phyloP scores from a whole-genome alignment of 495 filamentous ascomycete species.

The Annulohypoxylon stygium region DNA sequence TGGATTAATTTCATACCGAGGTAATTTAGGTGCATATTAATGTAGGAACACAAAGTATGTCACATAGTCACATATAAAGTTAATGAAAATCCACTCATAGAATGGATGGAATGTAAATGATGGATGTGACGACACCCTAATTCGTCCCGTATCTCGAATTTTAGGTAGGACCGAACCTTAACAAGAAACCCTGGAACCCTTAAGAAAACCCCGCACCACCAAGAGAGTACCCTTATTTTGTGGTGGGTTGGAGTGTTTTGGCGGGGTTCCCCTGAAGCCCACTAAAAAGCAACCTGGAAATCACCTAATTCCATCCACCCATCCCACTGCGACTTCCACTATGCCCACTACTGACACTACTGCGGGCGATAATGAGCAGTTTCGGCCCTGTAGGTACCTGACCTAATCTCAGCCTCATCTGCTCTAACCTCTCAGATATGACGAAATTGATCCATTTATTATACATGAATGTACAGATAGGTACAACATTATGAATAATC shows the following conservation, averaged over 20 bases:
- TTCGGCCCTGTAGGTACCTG: conserved; percentile 15
- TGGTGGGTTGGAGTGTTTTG: not conserved
- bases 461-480: conserved; percentile 9
- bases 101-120: not conserved
- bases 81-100: not conserved
- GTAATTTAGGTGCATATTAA: not conserved
- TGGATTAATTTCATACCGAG: not conserved
- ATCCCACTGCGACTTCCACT: not conserved
- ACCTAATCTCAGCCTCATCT: conserved; percentile 41
- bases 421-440: conserved; percentile 20
- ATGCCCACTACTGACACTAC: not conserved
- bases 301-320: not conserved
- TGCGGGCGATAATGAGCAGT: not conserved
- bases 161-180: conserved; percentile 7
- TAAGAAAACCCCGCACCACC: conserved; percentile 5
- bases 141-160: conserved; percentile 3
- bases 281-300: not conserved
- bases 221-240: not conserved
- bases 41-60: conserved; percentile 3
- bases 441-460: conserved; percentile 4
- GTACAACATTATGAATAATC: not conserved
- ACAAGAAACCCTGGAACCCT: not conserved
- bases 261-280: conserved; percentile 20
- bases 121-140: conserved; percentile 8
- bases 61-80: conserved; percentile 4